Percentiles rank a stretch among this genome's conserved stretches.
These are phyloP conservation scores for Flaveria sonorensis DNA, from an alignment of 129 eudicot species.

Conservation along the genomic window DNA sequence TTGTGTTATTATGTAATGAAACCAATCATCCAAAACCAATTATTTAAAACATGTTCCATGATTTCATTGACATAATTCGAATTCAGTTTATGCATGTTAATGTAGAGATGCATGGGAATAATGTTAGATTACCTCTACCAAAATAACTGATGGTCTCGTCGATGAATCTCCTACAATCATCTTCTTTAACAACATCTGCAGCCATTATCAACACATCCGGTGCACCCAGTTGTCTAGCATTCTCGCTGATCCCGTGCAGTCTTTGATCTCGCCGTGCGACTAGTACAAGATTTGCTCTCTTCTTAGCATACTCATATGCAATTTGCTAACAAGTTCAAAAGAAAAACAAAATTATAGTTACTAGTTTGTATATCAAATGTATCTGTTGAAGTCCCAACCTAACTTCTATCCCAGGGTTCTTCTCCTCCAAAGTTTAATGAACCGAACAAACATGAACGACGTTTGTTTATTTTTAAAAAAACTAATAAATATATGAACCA, in stretches of 20 bases:
- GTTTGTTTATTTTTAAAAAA: too few relatives aligned
- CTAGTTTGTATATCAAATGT: background rate
- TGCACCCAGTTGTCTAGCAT: slow-evolving; percentile 77
- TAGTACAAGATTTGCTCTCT: slow-evolving; percentile 81
- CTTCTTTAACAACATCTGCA: slow-evolving; percentile 97
- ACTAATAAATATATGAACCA: too few relatives aligned
- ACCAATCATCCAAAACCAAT: too few relatives aligned
- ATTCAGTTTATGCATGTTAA: background rate
- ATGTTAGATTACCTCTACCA: slow-evolving; percentile 63
- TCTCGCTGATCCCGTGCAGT: slow-evolving; percentile 74
- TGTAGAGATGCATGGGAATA: too few relatives aligned
- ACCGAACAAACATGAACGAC: too few relatives aligned
- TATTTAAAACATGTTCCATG: too few relatives aligned
- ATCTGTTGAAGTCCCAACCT: background rate
- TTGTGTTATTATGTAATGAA: too few relatives aligned
- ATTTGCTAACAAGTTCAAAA: slow-evolving; percentile 58
- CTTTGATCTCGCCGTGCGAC: slow-evolving; percentile 87
- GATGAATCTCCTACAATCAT: slow-evolving; percentile 84
- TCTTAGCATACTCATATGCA: slow-evolving; percentile 87
- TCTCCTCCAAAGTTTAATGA: background rate
- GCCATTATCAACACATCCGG: slow-evolving; percentile 74
- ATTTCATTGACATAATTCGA: background rate
- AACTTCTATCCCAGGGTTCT: too few relatives aligned
- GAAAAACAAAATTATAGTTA: too few relatives aligned
- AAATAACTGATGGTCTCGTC: slow-evolving; percentile 54